Base-by-base conservation (phyloP, 371 early-diverging fungal genomes). In the Mortierella sp. region DNA sequence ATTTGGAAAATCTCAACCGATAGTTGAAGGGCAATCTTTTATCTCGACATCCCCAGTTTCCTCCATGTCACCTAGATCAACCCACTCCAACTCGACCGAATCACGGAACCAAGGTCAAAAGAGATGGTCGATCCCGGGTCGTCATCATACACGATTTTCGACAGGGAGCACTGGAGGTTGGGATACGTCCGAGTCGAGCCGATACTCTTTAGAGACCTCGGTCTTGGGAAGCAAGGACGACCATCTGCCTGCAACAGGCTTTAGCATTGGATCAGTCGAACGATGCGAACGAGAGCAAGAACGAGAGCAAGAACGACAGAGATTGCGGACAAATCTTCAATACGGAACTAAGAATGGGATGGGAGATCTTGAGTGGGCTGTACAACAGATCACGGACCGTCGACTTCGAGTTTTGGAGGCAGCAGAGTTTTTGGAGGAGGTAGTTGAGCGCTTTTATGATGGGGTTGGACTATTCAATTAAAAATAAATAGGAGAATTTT, bases 361-460 rank as follows among this genome's bases (percentile, higher is more conserved):
- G 16, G 53, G 60, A 18, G 80, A 79, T 53, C 56, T 79, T 30
- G 70, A 66, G 6, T 79, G 80, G 80, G 80, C 73, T 1, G 74
- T 73, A n/a, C 60, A 70, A 45, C 73, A 73, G 53, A 72, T 79
- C 57, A 62, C 69, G 61, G 80, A 79, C 46, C 70, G 73, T 29
- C 46, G 80, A 44, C 60, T 79, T 48, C 46, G 67, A n/a, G 64
- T 79, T 23, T 30, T 79, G 48, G 80, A 79, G 53, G 67, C 80
- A 0, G 70, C 57, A 1, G 74, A 79, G 16, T 55, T 79, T 15
- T 46, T 79, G 61, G 37, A 65, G 6, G 80, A 73, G 53, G 60
- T 79, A n/a, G 55, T 79, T 66, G 64, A 73, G 28, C 62, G 80
- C 53, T 79, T 79, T 37, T 79, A 79, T 57, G 70, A 72, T 28